Percentiles rank a stretch among this genome's conserved stretches.
Conservation (phyloP, 2,329 filamentous ascomycete species). For the Diaporthe batatas region DNA sequence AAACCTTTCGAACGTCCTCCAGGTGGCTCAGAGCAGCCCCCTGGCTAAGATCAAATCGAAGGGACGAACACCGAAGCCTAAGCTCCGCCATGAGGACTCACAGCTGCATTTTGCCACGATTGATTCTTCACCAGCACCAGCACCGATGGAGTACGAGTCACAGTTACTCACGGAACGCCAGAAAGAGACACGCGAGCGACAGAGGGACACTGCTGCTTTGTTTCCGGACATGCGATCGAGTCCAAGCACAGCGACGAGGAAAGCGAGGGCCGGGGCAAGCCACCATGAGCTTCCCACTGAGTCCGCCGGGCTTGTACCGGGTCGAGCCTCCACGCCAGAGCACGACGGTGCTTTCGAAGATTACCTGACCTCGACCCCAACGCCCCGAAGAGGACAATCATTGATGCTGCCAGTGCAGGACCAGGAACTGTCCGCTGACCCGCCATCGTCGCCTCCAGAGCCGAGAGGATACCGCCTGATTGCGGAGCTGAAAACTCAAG, state of each 20-base stretch:
- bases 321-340: slow-evolving; percentile 61
- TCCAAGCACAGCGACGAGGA: slow-evolving; percentile 47
- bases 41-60: slow-evolving; percentile 48
- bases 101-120: slow-evolving; percentile 83
- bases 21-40: slow-evolving; percentile 48
- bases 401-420: slow-evolving; percentile 62
- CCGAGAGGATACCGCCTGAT: slow-evolving; percentile 65
- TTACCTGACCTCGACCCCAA: slow-evolving; percentile 72
- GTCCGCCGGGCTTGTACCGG: slow-evolving; percentile 32
- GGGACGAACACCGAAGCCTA: slow-evolving; percentile 58
- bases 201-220: slow-evolving; percentile 74
- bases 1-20: slow-evolving; percentile 50
- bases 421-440: slow-evolving; percentile 61
- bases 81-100: slow-evolving; percentile 82
- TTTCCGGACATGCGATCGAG: slow-evolving; percentile 78
- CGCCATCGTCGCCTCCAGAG: slow-evolving; percentile 71
- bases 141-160: slow-evolving; percentile 68
- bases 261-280: slow-evolving; percentile 11
- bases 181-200: slow-evolving; percentile 80
- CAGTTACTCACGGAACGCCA: slow-evolving; percentile 85
- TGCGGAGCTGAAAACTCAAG: slow-evolving; percentile 65
- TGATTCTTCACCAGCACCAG: slow-evolving; percentile 67
- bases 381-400: slow-evolving; percentile 68
- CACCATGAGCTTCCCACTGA: slow-evolving; percentile 15
- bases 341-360: slow-evolving; percentile 60